Evolutionary conservation across 2,329 filamentous ascomycete genomes (phyloP).

Genomic region (Neoarthrinium moseri): DNA sequence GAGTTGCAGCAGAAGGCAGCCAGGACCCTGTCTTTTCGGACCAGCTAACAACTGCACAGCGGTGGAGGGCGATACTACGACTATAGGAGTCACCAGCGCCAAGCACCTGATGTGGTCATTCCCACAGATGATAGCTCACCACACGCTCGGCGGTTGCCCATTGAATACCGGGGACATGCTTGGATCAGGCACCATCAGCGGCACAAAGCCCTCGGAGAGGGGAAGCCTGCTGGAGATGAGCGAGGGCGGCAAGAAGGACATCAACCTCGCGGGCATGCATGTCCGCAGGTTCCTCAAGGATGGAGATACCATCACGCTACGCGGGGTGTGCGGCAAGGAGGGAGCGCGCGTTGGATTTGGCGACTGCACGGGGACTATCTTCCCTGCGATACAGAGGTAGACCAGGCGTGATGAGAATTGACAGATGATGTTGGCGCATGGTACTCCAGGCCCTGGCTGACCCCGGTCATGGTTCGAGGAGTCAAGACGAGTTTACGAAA

Average conservation of each 20-base stretch:
- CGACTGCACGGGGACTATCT: conserved; percentile 36
- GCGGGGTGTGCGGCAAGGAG: conserved; percentile 33
- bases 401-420: too few species aligned
- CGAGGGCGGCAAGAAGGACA: conserved; percentile 41
- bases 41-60: conserved; percentile 26
- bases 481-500: too few species aligned
- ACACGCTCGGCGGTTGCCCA: conserved; percentile 73
- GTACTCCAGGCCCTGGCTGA: too few species aligned
- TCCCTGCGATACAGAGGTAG: conserved; percentile 7
- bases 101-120: conserved; percentile 78
- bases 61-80: conserved; percentile 48
- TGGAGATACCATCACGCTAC: conserved; percentile 41
- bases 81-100: conserved; percentile 59
- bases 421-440: too few species aligned
- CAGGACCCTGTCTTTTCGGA: too few species aligned
- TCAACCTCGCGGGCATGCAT: conserved; percentile 38
- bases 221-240: conserved; percentile 46
- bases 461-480: too few species aligned
- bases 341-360: conserved; percentile 43
- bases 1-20: too few species aligned
- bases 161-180: conserved; percentile 73
- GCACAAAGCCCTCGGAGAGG: conserved; percentile 33
- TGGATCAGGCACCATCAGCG: conserved; percentile 74
- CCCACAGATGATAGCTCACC: conserved; percentile 79
- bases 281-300: conserved; percentile 43